Conservation (phyloP, 805 yeast species). For the Metschnikowia kunwiensis region DNA sequence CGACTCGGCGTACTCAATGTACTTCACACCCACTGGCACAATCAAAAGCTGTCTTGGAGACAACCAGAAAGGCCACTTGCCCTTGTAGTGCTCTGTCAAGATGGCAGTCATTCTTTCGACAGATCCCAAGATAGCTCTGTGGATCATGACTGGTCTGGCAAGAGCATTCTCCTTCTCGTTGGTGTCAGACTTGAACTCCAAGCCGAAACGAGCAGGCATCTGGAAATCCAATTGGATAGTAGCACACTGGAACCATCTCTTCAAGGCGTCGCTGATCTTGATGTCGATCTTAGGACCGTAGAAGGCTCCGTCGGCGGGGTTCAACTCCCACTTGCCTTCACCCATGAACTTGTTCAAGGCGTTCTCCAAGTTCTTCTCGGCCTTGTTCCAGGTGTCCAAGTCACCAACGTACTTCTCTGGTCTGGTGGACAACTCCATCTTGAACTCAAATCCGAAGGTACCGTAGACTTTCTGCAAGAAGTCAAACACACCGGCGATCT, state of each 20-base stretch:
- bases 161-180: conserved; percentile 56
- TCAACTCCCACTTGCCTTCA: conserved; percentile 89
- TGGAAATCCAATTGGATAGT: conserved; percentile 99
- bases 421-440: conserved; percentile 95
- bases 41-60: conserved; percentile 98
- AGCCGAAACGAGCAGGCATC: conserved; percentile 88
- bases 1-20: conserved; percentile 82
- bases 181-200: conserved; percentile 69
- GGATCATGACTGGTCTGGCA: conserved; percentile 97
- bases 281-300: conserved; percentile 96
- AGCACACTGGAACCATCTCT: conserved; percentile 98
- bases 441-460: conserved; percentile 88
- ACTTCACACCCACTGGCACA: conserved; percentile 95
- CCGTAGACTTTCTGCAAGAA: conserved; percentile 85
- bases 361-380: conserved; percentile 78
- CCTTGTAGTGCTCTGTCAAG: conserved; percentile 95
- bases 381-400: conserved; percentile 87
- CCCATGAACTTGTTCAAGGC: conserved; percentile 74
- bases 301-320: conserved; percentile 97
- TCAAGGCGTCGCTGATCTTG: conserved; percentile 88
- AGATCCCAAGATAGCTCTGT: conserved; percentile 97
- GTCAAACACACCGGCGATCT: conserved; percentile 80
- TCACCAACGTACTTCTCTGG: conserved; percentile 97
- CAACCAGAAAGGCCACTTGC: conserved; percentile 99
- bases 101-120: conserved; percentile 99